Evolutionary conservation across 2,329 filamentous ascomycete genomes (phyloP), one percentile per base, ranked within the genome.

Genomic region (Fusarium armeniacum): DNA sequence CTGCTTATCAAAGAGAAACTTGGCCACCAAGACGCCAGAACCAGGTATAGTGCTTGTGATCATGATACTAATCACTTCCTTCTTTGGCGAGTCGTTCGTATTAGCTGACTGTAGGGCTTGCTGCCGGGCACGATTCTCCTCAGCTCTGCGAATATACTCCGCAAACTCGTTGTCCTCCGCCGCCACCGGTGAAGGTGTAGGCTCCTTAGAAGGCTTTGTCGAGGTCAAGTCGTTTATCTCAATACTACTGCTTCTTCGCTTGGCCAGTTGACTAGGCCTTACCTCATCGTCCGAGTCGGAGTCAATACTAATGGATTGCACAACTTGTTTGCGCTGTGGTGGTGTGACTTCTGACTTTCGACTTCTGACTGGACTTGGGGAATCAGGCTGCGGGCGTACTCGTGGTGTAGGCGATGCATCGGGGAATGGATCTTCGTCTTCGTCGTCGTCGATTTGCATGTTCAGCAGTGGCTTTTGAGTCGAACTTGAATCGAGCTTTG

Each of bases 21-120:
- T 89, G 53, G 93, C 82, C 32, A 76, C 11, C 54, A 77, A 47
- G 24, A 87, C 80, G 26, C 81, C 85, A 0, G 91, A 87, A 45
- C 84, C 83, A 1, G 86, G 83, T 8, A 98, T 85, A 4, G 83
- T 79, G 0, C 94, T 93, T 0, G 84, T 86, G 67, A 98, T 73
- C 60, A 78, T 69, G 32, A 83, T 76, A 4, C 77, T 66, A n/a
- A 78, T 74, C 8, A 44, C 43, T 20, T 75, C 73, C 61, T 75
- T 77, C 20, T 57, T 44, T 26, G 58, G 60, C 24, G 63, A 63
- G 13, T 58, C 70, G 20, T 65, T 61, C 3, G 55, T 55, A 8
- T 43, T 65, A 12, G 62, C 46, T 10, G 63, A 54, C 7, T 66
- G 51, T 4, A 73, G 50, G 26, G 77, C 76, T 30, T 70, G 59